phyloP scores from a whole-genome alignment of 2,329 filamentous ascomycete species.

The Colletotrichum sp. region DNA sequence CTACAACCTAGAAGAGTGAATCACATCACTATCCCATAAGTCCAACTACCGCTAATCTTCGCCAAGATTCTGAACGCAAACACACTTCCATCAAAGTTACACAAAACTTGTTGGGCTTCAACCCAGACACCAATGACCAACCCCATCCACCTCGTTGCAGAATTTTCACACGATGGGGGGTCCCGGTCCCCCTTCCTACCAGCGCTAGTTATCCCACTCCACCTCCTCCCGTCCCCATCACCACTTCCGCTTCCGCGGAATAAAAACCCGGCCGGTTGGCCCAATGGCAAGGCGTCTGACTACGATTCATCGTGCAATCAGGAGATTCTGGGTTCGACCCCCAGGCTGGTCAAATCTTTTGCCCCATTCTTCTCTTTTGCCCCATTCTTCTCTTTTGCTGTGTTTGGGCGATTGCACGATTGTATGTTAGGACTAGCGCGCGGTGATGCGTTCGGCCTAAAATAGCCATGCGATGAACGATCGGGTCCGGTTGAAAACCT shows the following conservation, averaged over 20 bases:
- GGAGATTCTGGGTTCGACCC: constrained; percentile 23
- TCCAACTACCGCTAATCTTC: background rate
- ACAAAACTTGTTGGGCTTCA: background rate
- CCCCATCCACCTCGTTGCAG: background rate
- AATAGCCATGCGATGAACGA: background rate
- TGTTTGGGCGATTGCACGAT: background rate
- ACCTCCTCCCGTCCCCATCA: background rate
- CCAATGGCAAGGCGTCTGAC: constrained; percentile 49
- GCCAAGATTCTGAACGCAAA: background rate
- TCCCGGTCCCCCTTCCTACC: background rate
- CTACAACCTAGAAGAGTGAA: background rate
- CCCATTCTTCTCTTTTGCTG: background rate
- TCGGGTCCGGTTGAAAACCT: background rate
- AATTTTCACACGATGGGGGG: background rate
- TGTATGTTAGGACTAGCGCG: background rate
- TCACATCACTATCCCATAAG: background rate
- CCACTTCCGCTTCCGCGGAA: background rate
- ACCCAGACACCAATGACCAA: background rate
- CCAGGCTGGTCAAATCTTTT: constrained; percentile 15
- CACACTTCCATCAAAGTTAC: background rate
- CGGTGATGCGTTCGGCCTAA: background rate
- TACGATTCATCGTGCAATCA: constrained; percentile 32
- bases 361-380: background rate
- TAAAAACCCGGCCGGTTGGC: constrained; percentile 27
- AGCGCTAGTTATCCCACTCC: background rate